A percentile compares a stretch with the other conserved stretches of the same genome.
Conservation (phyloP, 306 rosid species). For the Geum urbanum region DNA sequence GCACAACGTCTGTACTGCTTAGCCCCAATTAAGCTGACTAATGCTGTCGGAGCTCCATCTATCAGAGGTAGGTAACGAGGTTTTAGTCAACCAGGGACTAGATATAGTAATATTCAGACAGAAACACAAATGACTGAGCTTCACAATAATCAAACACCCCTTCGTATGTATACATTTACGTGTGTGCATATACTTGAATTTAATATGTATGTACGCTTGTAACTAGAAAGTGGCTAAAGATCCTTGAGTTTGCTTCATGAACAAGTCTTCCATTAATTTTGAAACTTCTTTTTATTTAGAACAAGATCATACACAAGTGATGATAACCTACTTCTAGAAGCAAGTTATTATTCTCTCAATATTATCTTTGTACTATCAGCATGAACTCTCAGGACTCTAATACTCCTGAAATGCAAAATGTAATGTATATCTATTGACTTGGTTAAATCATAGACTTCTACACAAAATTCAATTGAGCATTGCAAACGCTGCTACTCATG, state of each 20-base stretch:
- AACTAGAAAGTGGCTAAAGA: not conserved
- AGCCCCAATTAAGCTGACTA: slow-evolving; percentile 83
- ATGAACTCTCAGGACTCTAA: not conserved
- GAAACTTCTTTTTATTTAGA: not conserved
- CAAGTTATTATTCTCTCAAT: not conserved
- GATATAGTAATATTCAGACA: not conserved
- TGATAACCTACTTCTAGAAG: not conserved
- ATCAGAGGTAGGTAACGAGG: slow-evolving; percentile 26
- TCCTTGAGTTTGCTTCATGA: not conserved
- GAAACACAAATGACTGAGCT: not conserved
- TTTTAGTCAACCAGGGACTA: not conserved
- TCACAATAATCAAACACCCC: not conserved
- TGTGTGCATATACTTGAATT: too few species aligned
- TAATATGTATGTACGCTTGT: too few species aligned
- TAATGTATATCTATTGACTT: not conserved
- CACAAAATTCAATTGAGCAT: too few species aligned
- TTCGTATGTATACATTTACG: not conserved
- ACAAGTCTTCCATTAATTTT: not conserved
- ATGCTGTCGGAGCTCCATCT: slow-evolving; percentile 90
- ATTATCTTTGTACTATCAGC: not conserved
- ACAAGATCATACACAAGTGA: not conserved
- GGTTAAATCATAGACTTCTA: not conserved
- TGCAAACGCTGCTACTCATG: not conserved
- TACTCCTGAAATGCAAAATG: not conserved
- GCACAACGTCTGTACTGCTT: slow-evolving; percentile 90